Evolutionary conservation across 257 asterid species (phyloP).

Genomic region (Nicotiana tomentosiformis): DNA sequence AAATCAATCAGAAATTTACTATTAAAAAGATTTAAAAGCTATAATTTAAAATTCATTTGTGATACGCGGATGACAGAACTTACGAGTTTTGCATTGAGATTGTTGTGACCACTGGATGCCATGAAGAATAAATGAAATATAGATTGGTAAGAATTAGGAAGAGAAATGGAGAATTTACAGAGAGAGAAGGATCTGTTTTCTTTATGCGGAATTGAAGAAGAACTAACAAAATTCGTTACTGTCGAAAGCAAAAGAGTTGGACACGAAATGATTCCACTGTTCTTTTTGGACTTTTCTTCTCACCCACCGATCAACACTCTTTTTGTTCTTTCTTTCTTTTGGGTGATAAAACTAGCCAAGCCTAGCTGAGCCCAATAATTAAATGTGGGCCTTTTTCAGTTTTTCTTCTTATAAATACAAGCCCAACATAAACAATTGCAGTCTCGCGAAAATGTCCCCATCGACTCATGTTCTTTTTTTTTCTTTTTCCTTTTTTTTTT

Average conservation of each 20-base stretch:
- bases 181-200: background rate
- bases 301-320: background rate
- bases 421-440: background rate
- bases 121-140: slow-evolving; percentile 4
- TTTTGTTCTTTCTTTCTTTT: background rate
- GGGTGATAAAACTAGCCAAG: background rate
- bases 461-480: background rate
- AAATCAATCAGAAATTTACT: background rate
- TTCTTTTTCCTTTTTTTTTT: background rate
- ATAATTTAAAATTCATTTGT: slow-evolving; percentile 1
- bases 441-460: background rate
- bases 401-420: background rate
- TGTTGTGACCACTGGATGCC: slow-evolving; percentile 54
- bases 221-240: background rate
- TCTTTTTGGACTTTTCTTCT: background rate
- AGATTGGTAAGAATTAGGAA: background rate
- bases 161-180: background rate
- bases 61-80: slow-evolving; percentile 12
- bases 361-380: background rate
- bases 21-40: background rate
- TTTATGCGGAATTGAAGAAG: background rate
- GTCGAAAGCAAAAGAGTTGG: background rate
- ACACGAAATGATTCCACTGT: background rate
- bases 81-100: slow-evolving; percentile 84
- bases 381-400: background rate